Base-by-base conservation (phyloP, 495 filamentous ascomycete species). In the Chaetomium tenue region DNA sequence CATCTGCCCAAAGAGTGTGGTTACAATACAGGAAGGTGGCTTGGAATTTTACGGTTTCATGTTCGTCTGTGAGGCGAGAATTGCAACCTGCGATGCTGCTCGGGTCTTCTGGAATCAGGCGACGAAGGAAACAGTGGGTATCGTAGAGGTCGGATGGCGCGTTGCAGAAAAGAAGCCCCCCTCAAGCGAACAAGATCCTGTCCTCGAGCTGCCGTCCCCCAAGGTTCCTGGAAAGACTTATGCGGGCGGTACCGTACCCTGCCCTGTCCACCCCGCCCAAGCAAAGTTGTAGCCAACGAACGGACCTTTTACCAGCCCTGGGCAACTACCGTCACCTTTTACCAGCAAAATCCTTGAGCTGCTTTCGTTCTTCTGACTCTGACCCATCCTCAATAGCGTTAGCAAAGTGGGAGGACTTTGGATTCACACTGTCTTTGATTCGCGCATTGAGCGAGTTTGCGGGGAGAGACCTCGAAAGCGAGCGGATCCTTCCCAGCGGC, bases 181-280 rank as follows among this genome's bases (percentile, higher is more conserved):
- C 18, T 51, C 48, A 23, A 54, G 28, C 53, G n/a, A 12, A 50
- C 18, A 15, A 18, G 18, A 3, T n/a, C 2, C 16, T n/a, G n/a
- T n/a, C n/a, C n/a, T n/a, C n/a, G n/a, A n/a, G n/a, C 18, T 22
- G 26, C n/a, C 18, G 30, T 5, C 53, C n/a, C 5, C 52, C 52
- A n/a, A n/a, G n/a, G n/a, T n/a, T 28, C 13, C 25, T 28, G 22
- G 53, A 20, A 56, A 39, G 33, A 30, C 6, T 59, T 46, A 56
- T 63, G 33, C 33, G 33, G 61, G 6, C 61, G 61, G 61, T 48
- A 63, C 53, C 25, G 44, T 51, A 53, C 44, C 46, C 53, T 47
- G 8, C 60, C 64, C 47, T 63, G 60, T 56, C 48, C 65, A 67
- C 60, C 65, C 60, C 65, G 60, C 65, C 53, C 53, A 28, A 57